Conservation (phyloP, 2,329 filamentous ascomycete species). For the Paracorniculantispora psalliotae region DNA sequence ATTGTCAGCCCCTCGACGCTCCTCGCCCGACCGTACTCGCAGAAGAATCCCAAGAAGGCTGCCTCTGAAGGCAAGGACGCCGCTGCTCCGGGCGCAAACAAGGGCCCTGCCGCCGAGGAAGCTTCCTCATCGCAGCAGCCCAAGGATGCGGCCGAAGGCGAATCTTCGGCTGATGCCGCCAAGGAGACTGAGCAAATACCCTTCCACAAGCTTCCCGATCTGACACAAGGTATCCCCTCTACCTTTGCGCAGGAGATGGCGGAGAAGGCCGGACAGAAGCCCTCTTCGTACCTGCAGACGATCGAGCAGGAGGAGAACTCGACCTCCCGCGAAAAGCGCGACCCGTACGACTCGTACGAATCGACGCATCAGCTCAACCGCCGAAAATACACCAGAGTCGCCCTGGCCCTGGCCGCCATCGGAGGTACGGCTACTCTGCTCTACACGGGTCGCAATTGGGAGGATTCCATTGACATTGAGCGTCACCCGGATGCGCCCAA, state of each 20-base stretch:
- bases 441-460: slow-evolving; percentile 87
- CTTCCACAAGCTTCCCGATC: slow-evolving; percentile 72
- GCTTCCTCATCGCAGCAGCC: slow-evolving; percentile 6
- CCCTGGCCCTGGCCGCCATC: slow-evolving; percentile 59
- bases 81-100: slow-evolving; percentile 8
- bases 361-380: slow-evolving; percentile 85
- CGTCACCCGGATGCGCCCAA: slow-evolving; percentile 68
- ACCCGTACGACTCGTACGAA: slow-evolving; percentile 70
- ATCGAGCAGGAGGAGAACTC: slow-evolving; percentile 32
- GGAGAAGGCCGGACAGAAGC: slow-evolving; percentile 28
- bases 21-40: slow-evolving; percentile 15
- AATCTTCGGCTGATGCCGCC: slow-evolving; percentile 17
- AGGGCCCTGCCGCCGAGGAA: not conserved
- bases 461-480: slow-evolving; percentile 68
- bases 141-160: slow-evolving; percentile 14
- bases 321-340: slow-evolving; percentile 33
- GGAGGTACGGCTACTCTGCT: slow-evolving; percentile 54
- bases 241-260: slow-evolving; percentile 75
- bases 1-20: slow-evolving; percentile 14
- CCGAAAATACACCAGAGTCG: slow-evolving; percentile 68
- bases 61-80: slow-evolving; percentile 12
- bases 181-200: slow-evolving; percentile 41
- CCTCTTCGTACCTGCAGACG: slow-evolving; percentile 28
- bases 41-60: slow-evolving; percentile 12
- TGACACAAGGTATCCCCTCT: slow-evolving; percentile 92